Evolutionary conservation across 108 stramenopile genomes (phyloP), one percentile per base, ranked within the genome.

Genomic region (Fragilaria crotonensis): DNA sequence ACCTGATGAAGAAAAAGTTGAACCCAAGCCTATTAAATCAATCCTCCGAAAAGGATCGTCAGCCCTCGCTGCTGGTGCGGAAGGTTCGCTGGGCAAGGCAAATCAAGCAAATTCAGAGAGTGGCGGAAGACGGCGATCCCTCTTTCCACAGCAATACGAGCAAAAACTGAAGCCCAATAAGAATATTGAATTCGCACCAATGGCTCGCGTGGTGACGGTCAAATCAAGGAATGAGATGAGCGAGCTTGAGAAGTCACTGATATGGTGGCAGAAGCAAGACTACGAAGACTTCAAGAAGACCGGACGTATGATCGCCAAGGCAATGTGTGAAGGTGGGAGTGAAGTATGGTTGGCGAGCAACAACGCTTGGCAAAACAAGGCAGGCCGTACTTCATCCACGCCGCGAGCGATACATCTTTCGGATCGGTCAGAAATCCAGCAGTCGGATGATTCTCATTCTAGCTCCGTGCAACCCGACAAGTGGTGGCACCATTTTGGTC

Each of bases 401-500:
- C 49, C 9, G 5, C n/a, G 23, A 7, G 49, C 49, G 20, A 23
- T 23, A n/a, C 49, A 50, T 25, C 49, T 50, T 9, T 56, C 54
- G 23, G 28, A 31, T n/a, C 54, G 54, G 4, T 19, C 21, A 4
- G 2, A 1, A 2, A 27, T n/a, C 2, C 14, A 22, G 11, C 18
- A n/a, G 2, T 26, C 32, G 20, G 19, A 56, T 29, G 54, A 56
- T 20, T 18, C 18, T 52, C 22, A 52, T 23, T 18, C 22, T 25
- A 52, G 22, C 26, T 21, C 54, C 4, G 18, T 20, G 2, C 19
- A 56, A 18, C 20, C n/a, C 21, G 72, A 84, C 64, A 84, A 84
- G 62, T 91, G 90, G 90, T 91, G 90, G 90, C 83, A 84, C 65
- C 71, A 78, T 31, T 91, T 87, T 66, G 84, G 86, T 20, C 90